Conservation (phyloP, 495 filamentous ascomycete species). For the Penicillium odoratum region DNA sequence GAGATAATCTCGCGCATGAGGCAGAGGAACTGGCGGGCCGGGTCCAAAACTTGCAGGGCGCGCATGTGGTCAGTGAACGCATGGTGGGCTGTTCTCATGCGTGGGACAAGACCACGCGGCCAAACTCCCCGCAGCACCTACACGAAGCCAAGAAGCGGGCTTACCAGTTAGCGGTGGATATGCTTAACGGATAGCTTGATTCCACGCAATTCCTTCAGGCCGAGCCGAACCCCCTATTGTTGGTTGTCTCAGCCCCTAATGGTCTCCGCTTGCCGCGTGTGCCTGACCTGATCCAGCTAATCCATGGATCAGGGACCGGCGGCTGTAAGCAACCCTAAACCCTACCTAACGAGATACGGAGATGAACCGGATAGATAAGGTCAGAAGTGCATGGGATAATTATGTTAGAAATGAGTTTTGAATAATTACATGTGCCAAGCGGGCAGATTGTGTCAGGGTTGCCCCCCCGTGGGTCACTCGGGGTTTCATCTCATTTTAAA, state of each 20-base stretch:
- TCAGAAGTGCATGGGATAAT: no score
- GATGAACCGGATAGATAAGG: not conserved
- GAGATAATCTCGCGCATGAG: constrained; percentile 43
- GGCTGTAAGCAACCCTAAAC: constrained; percentile 26
- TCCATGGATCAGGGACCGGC: constrained; percentile 18
- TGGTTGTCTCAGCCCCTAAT: not conserved
- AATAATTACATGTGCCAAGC: constrained; percentile 6
- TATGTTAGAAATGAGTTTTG: not conserved
- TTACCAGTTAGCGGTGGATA: constrained; percentile 35
- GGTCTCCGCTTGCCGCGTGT: constrained; percentile 14
- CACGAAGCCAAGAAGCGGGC: constrained; percentile 38
- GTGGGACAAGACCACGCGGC: constrained; percentile 36
- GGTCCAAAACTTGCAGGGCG: constrained; percentile 27
- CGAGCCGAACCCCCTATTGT: not conserved
- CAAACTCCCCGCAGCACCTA: constrained; percentile 26
- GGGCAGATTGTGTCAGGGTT: constrained; percentile 22
- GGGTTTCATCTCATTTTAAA: constrained; percentile 13
- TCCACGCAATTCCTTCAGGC: not conserved
- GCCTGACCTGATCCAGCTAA: constrained; percentile 19
- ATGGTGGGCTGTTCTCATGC: constrained; percentile 45
- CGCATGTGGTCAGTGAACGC: constrained; percentile 38
- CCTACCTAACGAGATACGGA: constrained; percentile 12
- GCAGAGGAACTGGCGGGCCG: constrained; percentile 41
- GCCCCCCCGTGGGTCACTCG: constrained; percentile 22
- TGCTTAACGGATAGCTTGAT: constrained; percentile 25